Evolutionary conservation across 2,329 filamentous ascomycete genomes (phyloP).

Genomic region (Aspergillus phoenicis): DNA sequence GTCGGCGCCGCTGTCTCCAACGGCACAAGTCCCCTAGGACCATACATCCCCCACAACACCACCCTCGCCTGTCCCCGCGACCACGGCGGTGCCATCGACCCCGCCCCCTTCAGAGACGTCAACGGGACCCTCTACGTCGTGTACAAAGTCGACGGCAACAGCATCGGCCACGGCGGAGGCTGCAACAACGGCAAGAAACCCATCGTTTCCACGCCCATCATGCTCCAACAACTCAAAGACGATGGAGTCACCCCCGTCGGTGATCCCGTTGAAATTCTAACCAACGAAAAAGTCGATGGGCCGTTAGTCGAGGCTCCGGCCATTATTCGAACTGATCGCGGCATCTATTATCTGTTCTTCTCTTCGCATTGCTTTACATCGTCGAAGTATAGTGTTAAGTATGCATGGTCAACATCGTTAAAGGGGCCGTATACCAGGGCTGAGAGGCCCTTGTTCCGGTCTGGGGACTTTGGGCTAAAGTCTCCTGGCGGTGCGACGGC

Average conservation of each 20-base stretch:
- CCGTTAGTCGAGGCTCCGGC: conserved; percentile 64
- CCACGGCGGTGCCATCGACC: conserved; percentile 64
- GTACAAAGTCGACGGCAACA: conserved; percentile 68
- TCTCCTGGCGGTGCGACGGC: conserved; percentile 33
- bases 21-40: conserved; percentile 34
- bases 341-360: conserved; percentile 62
- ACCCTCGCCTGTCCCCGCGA: conserved; percentile 56
- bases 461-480: conserved; percentile 30
- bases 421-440: conserved; percentile 40
- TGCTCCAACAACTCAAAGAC: conserved; percentile 40
- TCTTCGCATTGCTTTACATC: conserved; percentile 61
- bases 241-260: conserved; percentile 58
- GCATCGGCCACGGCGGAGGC: conserved; percentile 47
- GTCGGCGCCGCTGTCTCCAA: conserved; percentile 56
- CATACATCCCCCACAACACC: conserved; percentile 50
- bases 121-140: conserved; percentile 59
- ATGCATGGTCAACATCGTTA: conserved; percentile 52
- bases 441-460: conserved; percentile 34
- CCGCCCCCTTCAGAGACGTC: conserved; percentile 59
- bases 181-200: conserved; percentile 47
- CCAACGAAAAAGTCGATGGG: conserved; percentile 63
- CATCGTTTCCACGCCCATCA: conserved; percentile 34
- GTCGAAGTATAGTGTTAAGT: conserved; percentile 59
- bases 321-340: conserved; percentile 41
- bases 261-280: conserved; percentile 56